Conservation (phyloP, 768 basidiomycete genomes). For the Macrolepiota fuliginosa region DNA sequence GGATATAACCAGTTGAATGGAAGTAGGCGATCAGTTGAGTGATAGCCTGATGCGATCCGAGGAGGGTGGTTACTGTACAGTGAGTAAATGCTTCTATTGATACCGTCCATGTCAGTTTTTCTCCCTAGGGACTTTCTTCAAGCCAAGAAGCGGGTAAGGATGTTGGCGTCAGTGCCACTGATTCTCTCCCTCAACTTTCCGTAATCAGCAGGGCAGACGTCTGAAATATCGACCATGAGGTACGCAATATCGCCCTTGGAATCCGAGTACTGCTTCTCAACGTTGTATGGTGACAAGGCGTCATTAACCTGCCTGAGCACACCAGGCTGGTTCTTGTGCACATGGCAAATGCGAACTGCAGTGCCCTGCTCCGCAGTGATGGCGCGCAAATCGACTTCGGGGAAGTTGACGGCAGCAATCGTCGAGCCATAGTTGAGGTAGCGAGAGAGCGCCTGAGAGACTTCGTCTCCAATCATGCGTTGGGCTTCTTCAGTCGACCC, state of each 20-base stretch:
- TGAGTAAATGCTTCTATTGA: constrained; percentile 15
- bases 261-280: constrained; percentile 99
- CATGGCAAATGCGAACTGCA: constrained; percentile 88
- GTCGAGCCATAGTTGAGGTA: constrained; percentile 94
- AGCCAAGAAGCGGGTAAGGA: constrained; percentile 84
- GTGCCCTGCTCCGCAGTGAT: constrained; percentile 81
- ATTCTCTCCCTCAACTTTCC: constrained; percentile 77
- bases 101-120: constrained; percentile 32
- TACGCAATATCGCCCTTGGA: constrained; percentile 92
- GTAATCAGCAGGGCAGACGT: constrained; percentile 81
- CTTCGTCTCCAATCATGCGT: constrained; percentile 95
- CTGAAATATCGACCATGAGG: constrained; percentile 94
- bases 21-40: constrained; percentile 32
- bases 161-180: constrained; percentile 77
- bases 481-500: constrained; percentile 99
- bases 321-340: constrained; percentile 94
- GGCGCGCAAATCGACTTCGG: constrained; percentile 93
- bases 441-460: constrained; percentile 76
- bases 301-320: constrained; percentile 96
- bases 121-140: constrained; percentile 22
- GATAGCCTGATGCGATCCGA: constrained; percentile 23
- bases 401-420: constrained; percentile 96
- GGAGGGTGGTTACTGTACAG: constrained; percentile 17
- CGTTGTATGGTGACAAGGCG: constrained; percentile 91
- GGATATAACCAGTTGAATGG: constrained; percentile 50